Evolutionary conservation across 163 green algal genomes (phyloP).

Genomic region (Smithsoniella earleae): DNA sequence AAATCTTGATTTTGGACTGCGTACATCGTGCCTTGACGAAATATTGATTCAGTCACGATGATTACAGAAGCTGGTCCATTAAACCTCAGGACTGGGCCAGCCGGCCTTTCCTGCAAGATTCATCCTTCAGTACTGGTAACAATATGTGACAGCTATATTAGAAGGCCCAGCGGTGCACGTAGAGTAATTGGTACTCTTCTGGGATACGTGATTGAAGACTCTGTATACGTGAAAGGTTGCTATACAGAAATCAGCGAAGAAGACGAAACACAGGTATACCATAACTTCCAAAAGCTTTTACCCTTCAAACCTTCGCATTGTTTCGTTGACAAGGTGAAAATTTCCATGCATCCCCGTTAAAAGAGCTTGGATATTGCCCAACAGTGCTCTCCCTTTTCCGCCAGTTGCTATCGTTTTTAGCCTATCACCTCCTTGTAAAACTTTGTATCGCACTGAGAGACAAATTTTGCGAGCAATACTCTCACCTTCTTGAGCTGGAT

Average conservation of each 20-base stretch:
- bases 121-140: constrained; percentile 86
- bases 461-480: too few relatives aligned
- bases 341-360: neutral
- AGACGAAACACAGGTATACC: constrained; percentile 8
- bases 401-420: too few relatives aligned
- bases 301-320: too few relatives aligned
- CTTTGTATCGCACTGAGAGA: too few relatives aligned
- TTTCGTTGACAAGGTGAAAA: neutral
- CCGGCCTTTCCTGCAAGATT: constrained; percentile 42
- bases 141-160: constrained; percentile 89
- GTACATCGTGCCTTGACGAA: too few relatives aligned
- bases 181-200: constrained; percentile 94
- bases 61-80: constrained; percentile 11
- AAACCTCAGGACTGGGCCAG: constrained; percentile 8
- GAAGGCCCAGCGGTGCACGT: constrained; percentile 71
- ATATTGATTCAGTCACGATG: too few relatives aligned
- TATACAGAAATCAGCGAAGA: constrained; percentile 48
- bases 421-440: too few relatives aligned
- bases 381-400: too few relatives aligned
- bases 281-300: too few relatives aligned
- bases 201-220: constrained; percentile 61
- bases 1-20: too few relatives aligned
- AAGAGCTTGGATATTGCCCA: constrained; percentile 23
- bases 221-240: constrained; percentile 82
- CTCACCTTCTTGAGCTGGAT: too few relatives aligned